Evolutionary conservation across 2,329 filamentous ascomycete species (phyloP).

Genomic region (Biscogniauxia mediterranea): DNA sequence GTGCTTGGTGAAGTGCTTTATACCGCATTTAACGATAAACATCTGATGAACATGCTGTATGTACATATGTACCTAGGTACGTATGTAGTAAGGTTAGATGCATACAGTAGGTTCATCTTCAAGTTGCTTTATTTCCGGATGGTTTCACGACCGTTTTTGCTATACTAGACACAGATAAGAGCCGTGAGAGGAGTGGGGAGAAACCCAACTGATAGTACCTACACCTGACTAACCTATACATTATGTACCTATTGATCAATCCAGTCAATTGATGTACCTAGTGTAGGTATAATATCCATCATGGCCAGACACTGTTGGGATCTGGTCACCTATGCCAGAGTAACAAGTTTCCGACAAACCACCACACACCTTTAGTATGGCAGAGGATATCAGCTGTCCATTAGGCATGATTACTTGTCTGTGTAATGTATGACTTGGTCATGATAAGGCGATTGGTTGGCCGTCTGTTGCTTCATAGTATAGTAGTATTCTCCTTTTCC

Average conservation of each 20-base stretch:
- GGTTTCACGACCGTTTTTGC: slow-evolving; percentile 3
- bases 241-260: too few relatives aligned
- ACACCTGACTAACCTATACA: too few relatives aligned
- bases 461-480: background rate
- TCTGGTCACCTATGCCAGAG: too few relatives aligned
- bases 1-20: background rate
- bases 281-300: too few relatives aligned
- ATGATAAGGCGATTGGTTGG: background rate
- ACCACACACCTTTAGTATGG: too few relatives aligned
- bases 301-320: too few relatives aligned
- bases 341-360: too few relatives aligned
- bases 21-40: background rate
- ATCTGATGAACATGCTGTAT: background rate
- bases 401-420: background rate
- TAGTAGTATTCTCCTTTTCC: background rate
- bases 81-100: too few relatives aligned
- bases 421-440: background rate
- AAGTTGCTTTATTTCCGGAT: background rate
- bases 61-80: too few relatives aligned
- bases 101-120: background rate
- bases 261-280: too few relatives aligned
- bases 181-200: background rate
- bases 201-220: background rate
- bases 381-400: background rate
- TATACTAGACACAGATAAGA: background rate